A percentile compares a stretch with the other conserved stretches of the same genome.
Evolutionary conservation across 352 stramenopile genomes (phyloP).

Genomic region (Blastocystis sp.): DNA sequence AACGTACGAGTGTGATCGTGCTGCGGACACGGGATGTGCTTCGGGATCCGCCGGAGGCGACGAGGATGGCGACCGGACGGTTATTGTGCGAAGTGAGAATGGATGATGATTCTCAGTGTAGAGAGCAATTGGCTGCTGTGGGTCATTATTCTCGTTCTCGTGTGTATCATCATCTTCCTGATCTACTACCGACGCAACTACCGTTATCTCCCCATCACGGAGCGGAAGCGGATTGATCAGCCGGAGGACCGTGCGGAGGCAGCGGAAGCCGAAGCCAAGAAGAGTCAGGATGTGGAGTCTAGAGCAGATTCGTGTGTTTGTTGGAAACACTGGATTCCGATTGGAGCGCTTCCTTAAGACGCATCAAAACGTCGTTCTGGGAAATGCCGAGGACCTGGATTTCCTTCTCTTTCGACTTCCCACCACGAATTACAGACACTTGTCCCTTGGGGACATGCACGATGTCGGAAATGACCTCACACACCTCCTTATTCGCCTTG

Average conservation of each 20-base stretch:
- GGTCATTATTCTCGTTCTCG: not conserved
- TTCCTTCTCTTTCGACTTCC: slow-evolving; percentile 45
- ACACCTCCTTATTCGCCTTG: slow-evolving; percentile 52
- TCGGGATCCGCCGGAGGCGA: not conserved
- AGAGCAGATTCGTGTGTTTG: not conserved
- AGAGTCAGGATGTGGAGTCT: too few relatives aligned
- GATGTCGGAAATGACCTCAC: slow-evolving; percentile 28
- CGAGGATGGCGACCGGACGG: not conserved
- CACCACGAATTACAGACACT: slow-evolving; percentile 26
- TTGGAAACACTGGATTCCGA: not conserved
- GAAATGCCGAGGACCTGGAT: not conserved
- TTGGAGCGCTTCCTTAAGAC: not conserved
- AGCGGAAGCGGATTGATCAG: not conserved
- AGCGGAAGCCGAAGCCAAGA: too few relatives aligned
- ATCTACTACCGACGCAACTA: not conserved
- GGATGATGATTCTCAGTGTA: not conserved
- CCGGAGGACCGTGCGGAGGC: not conserved
- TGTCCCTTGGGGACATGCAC: slow-evolving; percentile 32
- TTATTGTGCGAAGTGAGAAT: not conserved
- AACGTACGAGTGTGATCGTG: not conserved
- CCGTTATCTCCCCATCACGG: not conserved
- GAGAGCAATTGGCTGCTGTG: not conserved
- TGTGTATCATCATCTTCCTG: not conserved
- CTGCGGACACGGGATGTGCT: not conserved
- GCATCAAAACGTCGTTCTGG: not conserved